Percentiles rank a stretch among this genome's conserved stretches.
These are phyloP conservation scores for Zalerion maritima DNA, from an alignment of 495 filamentous ascomycete species.

Conservation along the genomic window DNA sequence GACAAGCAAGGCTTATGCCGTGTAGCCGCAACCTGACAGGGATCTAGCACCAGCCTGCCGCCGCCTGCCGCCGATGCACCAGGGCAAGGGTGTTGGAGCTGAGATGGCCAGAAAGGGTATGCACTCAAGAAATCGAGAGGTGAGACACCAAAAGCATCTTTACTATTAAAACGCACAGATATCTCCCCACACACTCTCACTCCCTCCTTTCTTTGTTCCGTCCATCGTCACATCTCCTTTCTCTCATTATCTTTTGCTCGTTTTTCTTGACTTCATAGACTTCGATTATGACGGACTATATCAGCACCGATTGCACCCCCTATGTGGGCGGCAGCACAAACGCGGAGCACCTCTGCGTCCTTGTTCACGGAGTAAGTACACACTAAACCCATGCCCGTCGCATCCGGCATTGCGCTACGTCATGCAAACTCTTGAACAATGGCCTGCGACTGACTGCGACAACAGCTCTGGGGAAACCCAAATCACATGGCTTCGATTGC, in stretches of 20 bases:
- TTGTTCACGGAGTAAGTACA: slow-evolving; percentile 73
- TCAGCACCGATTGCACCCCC: slow-evolving; percentile 24
- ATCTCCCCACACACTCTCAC: slow-evolving; percentile 5
- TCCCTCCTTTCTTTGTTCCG: slow-evolving; percentile 16
- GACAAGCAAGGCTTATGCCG: too few species aligned
- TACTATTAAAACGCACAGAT: too few species aligned
- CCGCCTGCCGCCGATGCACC: too few species aligned
- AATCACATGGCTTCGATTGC: slow-evolving; percentile 62
- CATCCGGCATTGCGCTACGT: background rate
- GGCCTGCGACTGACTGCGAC: slow-evolving; percentile 11
- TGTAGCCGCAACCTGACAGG: too few species aligned
- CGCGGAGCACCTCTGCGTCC: slow-evolving; percentile 70
- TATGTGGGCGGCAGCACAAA: slow-evolving; percentile 22
- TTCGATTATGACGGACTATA: too few species aligned
- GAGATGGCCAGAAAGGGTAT: too few species aligned
- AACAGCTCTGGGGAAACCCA: slow-evolving; percentile 84
- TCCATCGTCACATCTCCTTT: slow-evolving; percentile 12
- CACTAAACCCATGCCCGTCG: slow-evolving; percentile 6
- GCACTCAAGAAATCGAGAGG: too few species aligned
- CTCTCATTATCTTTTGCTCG: slow-evolving; percentile 9
- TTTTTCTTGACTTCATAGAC: too few species aligned
- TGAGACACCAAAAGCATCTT: too few species aligned
- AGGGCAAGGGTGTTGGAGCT: too few species aligned
- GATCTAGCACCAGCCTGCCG: too few species aligned
- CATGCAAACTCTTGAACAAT: slow-evolving; percentile 4